phyloP scores from a whole-genome alignment of 768 basidiomycete genomes.

The Phylloporus sp. region DNA sequence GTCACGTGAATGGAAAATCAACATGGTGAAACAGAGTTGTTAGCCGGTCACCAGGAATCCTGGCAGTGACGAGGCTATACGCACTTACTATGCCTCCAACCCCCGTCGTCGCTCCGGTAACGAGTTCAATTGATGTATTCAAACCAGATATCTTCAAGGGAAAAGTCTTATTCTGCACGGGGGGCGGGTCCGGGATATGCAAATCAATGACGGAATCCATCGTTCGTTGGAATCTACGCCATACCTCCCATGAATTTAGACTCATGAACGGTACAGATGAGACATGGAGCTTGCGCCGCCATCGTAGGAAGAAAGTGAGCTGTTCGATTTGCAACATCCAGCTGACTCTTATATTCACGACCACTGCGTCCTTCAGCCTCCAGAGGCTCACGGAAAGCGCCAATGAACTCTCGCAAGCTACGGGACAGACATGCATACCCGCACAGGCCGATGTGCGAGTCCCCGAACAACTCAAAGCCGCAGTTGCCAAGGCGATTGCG shows the following conservation, averaged over 20 bases:
- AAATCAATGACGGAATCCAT: slow-evolving; percentile 80
- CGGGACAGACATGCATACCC: slow-evolving; percentile 68
- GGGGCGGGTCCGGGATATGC: slow-evolving; percentile 92
- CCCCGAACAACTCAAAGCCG: slow-evolving; percentile 63
- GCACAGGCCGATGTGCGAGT: slow-evolving; percentile 80
- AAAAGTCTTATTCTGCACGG: slow-evolving; percentile 88
- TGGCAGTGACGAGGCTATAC: too few relatives aligned
- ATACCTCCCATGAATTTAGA: neutral
- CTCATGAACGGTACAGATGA: slow-evolving; percentile 49
- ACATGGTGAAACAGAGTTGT: neutral
- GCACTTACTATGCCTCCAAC: slow-evolving; percentile 33
- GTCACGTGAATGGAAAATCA: slow-evolving; percentile 25
- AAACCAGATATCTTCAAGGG: slow-evolving; percentile 79
- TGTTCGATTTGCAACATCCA: neutral
- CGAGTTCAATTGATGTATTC: slow-evolving; percentile 62
- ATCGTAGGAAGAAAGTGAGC: slow-evolving; percentile 87
- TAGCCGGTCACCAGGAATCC: neutral
- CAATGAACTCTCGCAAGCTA: slow-evolving; percentile 60
- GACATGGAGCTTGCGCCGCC: slow-evolving; percentile 71
- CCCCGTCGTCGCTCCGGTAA: slow-evolving; percentile 41
- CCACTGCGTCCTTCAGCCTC: slow-evolving; percentile 48
- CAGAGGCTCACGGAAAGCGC: slow-evolving; percentile 69
- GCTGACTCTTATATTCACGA: too few relatives aligned
- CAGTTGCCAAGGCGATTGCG: slow-evolving; percentile 69
- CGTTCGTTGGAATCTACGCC: slow-evolving; percentile 39